A percentile compares a stretch with the other conserved stretches of the same genome.
These are phyloP conservation scores for Termitomyces titanicus DNA, from an alignment of 768 basidiomycete species.

Conservation along the genomic window DNA sequence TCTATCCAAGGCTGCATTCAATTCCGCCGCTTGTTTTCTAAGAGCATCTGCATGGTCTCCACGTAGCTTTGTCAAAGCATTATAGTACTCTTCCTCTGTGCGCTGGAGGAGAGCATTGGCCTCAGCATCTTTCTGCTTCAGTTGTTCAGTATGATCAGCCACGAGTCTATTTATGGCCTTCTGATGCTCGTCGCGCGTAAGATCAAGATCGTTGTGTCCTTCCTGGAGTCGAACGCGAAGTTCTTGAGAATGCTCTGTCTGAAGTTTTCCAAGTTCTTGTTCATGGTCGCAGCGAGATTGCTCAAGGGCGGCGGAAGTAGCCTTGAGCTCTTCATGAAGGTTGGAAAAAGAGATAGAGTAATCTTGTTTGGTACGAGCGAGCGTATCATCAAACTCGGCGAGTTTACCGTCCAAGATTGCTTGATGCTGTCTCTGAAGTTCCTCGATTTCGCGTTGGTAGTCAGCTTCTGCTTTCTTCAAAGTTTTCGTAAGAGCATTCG, in stretches of 20 bases:
- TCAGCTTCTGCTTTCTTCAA: conserved; percentile 21
- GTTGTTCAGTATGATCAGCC: conserved; percentile 49
- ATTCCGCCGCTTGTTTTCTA: conserved; percentile 57
- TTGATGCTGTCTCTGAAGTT: conserved; percentile 34
- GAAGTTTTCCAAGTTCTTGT: conserved; percentile 54
- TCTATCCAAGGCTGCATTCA: conserved; percentile 60
- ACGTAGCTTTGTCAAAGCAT: conserved; percentile 74
- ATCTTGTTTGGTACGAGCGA: conserved; percentile 46
- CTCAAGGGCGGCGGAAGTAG: conserved; percentile 38
- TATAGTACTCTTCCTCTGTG: conserved; percentile 81
- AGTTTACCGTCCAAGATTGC: conserved; percentile 22
- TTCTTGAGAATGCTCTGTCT: conserved; percentile 48
- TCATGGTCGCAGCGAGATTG: conserved; percentile 56
- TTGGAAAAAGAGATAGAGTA: conserved; percentile 36
- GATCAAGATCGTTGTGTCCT: conserved; percentile 45
- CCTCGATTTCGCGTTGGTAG: conserved; percentile 40
- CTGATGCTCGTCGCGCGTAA: conserved; percentile 52
- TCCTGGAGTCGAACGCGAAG: conserved; percentile 53
- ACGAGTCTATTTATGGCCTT: conserved; percentile 41
- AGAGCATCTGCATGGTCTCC: conserved; percentile 66
- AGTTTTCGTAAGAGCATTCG: conserved; percentile 48
- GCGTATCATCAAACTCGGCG: conserved; percentile 36
- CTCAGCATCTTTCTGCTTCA: conserved; percentile 62
- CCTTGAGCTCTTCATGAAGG: conserved; percentile 42
- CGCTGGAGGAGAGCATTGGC: conserved; percentile 53